A percentile compares a stretch with the other conserved stretches of the same genome.
Evolutionary conservation across 345 rosid genomes (phyloP).

Genomic region (Capsella bursapastoris): DNA sequence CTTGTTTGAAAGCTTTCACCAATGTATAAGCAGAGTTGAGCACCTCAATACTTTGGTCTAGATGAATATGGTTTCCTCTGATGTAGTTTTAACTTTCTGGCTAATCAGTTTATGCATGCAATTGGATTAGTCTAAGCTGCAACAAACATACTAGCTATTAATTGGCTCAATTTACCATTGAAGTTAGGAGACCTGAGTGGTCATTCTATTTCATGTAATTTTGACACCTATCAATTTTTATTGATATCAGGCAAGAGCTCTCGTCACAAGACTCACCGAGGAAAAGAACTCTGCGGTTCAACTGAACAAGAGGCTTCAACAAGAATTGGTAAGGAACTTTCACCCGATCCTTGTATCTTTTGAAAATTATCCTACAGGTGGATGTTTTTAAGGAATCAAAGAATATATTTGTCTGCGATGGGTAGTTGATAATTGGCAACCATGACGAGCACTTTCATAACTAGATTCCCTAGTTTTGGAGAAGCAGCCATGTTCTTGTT

Average conservation of each 20-base stretch:
- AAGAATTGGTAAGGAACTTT: constrained; percentile 63
- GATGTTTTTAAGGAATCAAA: neutral
- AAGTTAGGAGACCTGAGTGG: neutral
- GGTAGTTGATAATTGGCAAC: neutral
- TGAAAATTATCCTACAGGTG: neutral
- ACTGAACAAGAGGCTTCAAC: constrained; percentile 60
- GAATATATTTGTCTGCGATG: neutral
- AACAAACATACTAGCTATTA: neutral
- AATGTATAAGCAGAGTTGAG: neutral
- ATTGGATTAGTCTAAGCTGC: constrained; percentile 8
- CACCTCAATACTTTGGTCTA: neutral
- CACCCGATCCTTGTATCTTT: neutral
- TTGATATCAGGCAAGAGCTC: constrained; percentile 55
- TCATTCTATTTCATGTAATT: constrained; percentile 12
- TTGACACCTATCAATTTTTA: constrained; percentile 7
- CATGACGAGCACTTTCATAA: constrained; percentile 1
- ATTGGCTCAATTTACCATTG: neutral
- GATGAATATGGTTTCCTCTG: constrained; percentile 17
- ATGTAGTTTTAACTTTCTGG: constrained; percentile 1
- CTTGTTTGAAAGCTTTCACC: neutral
- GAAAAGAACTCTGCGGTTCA: constrained; percentile 62
- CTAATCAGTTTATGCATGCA: constrained; percentile 4
- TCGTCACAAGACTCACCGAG: constrained; percentile 59
- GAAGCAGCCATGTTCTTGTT: constrained; percentile 2
- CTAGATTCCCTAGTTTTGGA: neutral